Base-by-base conservation (phyloP, 306 rosid genomes). In the Elaeagnus macrophylla region DNA sequence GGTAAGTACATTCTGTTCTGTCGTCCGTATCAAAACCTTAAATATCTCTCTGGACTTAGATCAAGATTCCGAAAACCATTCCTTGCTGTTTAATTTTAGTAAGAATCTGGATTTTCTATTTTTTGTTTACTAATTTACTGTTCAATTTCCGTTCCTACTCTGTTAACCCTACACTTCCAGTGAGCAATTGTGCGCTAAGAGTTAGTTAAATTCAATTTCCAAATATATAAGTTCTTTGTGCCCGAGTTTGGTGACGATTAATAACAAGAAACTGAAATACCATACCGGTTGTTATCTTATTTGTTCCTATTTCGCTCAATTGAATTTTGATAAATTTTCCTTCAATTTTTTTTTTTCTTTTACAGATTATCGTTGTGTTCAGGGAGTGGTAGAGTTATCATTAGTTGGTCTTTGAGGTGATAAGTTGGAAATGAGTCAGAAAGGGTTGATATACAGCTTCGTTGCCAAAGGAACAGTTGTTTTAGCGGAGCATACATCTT, bases 391-490 rank as follows among this genome's bases (percentile, higher is more conserved):
- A 39, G 67, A 48, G 52, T 45, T 61, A 17, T 17, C 17, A 59
- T 62, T 59, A 53, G 69, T 48, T 56, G 39, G 64, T 42, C 32
- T 25, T 5, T 42, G 38, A 59, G 39, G 51, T 19, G 38, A 37
- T 14, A 44, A 37, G 53, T 59, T 39, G 42, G 73, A 81, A 75
- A 91, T 91, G 97, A 86, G 83, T 84, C 86, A 78, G 68, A 80
- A 63, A 59, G 97, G 96, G 60, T 80, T 91, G 41, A 91, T 91
- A 14, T 91, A 91, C 67, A 86, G 97, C 79, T 91, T 91, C 72
- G 96, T 86, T 72, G 97, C 96, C 20, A 91, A 84, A 74, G 96
- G 97, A 53, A 72, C 69, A 25, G 78, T 84, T 62, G 96, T 91
- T 40, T 82, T 91, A 66, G 97, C 97, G 0, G 97, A 91, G 54